Evolutionary conservation across 768 basidiomycete species (phyloP), one percentile per base, ranked within the genome.

Genomic region (Phallus indusiatus): DNA sequence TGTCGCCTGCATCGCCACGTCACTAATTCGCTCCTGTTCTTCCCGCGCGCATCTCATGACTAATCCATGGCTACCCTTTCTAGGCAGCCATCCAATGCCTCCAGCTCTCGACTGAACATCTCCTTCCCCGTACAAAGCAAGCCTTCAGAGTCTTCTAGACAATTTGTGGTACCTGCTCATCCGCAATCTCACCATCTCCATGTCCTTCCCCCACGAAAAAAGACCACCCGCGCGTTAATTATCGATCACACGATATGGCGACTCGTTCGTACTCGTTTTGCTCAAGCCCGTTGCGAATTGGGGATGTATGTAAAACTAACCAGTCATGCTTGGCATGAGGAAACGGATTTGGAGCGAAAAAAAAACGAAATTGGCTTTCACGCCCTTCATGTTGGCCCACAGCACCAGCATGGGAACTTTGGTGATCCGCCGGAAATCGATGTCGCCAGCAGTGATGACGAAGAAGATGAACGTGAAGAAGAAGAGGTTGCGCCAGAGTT

Each of bases 211-310:
- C 90, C 88, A 2, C 74, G 88, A 36, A 89, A 93, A 71, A 93
- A 92, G 75, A 88, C 86, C 17, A 91, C 90, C 8, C 76, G 89
- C 33, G 91, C 88, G 9, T 76, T 92, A 59, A 93, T 92, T 65
- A 82, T 93, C 58, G 90, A 93, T 70, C 87, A 92, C 71, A 83
- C 90, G 77, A 74, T 91, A 53, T 92, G 87, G 88, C 86, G 85
- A 7, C 90, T 92, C 70, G 83, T 79, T 10, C 77, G 85, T 62
- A 89, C 89, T 16, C 80, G 90, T 60, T 88, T 90, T 63, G 83
- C 85, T 7, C 90, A 93, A 69, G 89, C 86, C 5, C 81, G 89
- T 33, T 88, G 88, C 55, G 90, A 91, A 70, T 79, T 93, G 11
- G 88, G 86, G 35, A 90, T 91, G 88, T 84, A 86, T 8, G 88